Base-by-base conservation (phyloP, 768 basidiomycete genomes). In the Suillus cothurnatus region DNA sequence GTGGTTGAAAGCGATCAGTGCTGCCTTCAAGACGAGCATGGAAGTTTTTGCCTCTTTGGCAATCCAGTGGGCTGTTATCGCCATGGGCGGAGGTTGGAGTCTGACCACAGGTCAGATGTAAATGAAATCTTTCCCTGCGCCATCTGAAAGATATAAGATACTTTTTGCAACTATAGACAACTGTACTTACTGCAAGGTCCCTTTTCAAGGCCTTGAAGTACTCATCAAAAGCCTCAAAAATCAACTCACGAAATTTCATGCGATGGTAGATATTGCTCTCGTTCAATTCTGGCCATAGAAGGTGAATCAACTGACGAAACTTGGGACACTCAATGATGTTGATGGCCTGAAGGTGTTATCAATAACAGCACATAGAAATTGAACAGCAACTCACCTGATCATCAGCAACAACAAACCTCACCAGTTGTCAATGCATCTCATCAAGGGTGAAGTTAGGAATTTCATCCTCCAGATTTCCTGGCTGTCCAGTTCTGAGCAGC, bases 81-180 rank as follows among this genome's bases (percentile, higher is more conserved):
- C 80, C 65, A 81, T 69, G 59, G 19, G 2, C 34, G 12, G 21
- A 76, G 73, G 39, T 70, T 67, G 0, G 61, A 61, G 36, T 75
- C 68, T 21, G 64, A 71, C 80, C 80, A 82, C 3, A 80, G 66
- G 57, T 81, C 78, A 15, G 67, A 67, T 6, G 79, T 82, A 32
- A 74, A 74, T 1, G 76, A 63, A 7, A 63, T 60, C n/a, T 60
- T 56, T 11, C 64, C 64, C 8, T 50, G 26, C 6, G 49, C 63
- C 28, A 14, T 38, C 64, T 64, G 32, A 65, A 49, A 21, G n/a
- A 38, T n/a, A 34, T 58, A 17, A 50, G 53, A 57, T 6, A 21
- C n/a, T 43, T 31, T n/a, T 3, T 12, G 12, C 2, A 23, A 32
- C 45, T 47, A 9, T n/a, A 28, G 8, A 56, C 38, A 49, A 34